A percentile compares a stretch with the other conserved stretches of the same genome.
These are phyloP conservation scores for Brettanomyces custersianus DNA, from an alignment of 805 yeast genomes.

Conservation along the genomic window DNA sequence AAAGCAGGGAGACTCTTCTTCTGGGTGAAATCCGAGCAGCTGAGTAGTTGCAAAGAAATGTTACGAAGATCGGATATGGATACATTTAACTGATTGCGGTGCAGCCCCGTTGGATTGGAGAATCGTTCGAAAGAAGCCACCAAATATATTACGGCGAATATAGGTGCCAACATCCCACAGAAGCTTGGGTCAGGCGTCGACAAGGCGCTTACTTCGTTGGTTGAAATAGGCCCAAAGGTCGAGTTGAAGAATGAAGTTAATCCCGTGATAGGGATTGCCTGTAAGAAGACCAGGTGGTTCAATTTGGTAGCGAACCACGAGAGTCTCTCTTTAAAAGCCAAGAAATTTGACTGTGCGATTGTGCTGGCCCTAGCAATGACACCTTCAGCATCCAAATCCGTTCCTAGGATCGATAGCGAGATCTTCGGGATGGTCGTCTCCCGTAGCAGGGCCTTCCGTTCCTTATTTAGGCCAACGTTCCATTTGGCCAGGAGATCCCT, in stretches of 20 bases:
- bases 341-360: background rate
- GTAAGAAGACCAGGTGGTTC: slow-evolving; percentile 2
- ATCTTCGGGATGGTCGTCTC: background rate
- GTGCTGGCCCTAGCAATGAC: background rate
- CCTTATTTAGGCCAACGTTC: slow-evolving; percentile 3
- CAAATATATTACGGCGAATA: slow-evolving; percentile 6
- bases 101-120: slow-evolving; percentile 2
- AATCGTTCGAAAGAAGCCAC: slow-evolving; percentile 6
- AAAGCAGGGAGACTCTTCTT: slow-evolving; percentile 3
- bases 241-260: background rate
- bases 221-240: background rate
- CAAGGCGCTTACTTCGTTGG: slow-evolving; percentile 2
- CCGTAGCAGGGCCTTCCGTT: slow-evolving; percentile 1
- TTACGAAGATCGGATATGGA: slow-evolving; percentile 5
- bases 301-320: background rate
- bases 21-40: slow-evolving; percentile 6
- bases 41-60: slow-evolving; percentile 6
- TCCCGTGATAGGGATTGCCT: slow-evolving; percentile 3
- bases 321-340: background rate
- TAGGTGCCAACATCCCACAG: background rate
- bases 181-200: background rate
- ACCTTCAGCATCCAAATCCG: background rate
- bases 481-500: slow-evolving; percentile 2
- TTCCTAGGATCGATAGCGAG: background rate
- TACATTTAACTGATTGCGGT: background rate